Evolutionary conservation across 2,329 filamentous ascomycete species (phyloP), one percentile per base, ranked within the genome.

Genomic region (Shiraia sp.): DNA sequence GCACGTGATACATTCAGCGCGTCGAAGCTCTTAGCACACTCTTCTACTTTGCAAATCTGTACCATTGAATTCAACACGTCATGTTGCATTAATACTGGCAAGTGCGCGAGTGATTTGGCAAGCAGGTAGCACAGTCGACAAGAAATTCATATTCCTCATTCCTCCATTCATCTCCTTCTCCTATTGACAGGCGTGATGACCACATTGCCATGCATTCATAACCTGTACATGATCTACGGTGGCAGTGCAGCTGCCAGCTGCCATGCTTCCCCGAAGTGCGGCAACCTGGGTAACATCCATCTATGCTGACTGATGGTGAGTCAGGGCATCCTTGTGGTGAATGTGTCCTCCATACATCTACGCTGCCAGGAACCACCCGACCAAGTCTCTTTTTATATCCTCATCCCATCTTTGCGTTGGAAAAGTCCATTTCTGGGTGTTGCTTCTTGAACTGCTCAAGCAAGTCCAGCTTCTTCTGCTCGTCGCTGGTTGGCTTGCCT

Each of bases 381-480:
- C n/a, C 15, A 25, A 16, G 10, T 16, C 4, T 17, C 27, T 17
- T 4, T 19, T 24, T 15, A 5, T 24, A 27, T 12, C 6, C 35
- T 68, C 59, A 70, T 17, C 65, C 76, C 43, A 85, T 81, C 72
- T 85, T 82, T 13, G 79, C 82, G 50, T 83, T 80, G 12, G 78
- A 81, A 57, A 86, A 86, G 63, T 86, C 82, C 82, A 86, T 84
- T 71, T 86, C 82, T 1, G 83, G 83, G 71, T 86, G 83, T 62
- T 96, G 83, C 36, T 76, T 77, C 81, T 96, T 87, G 74, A 99
- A 97, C 76, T 95, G 53, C 74, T 88, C 87, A 66, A 99, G 74
- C 60, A 99, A 86, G 41, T 99, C 92, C 66, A 84, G 73, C 81
- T 97, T 97, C 79, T 91, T 89, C 79, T 95, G 85, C 76, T 99